These are phyloP conservation scores for Talaromyces sp. DNA, from an alignment of 2,329 filamentous ascomycete species.

Conservation along the genomic window DNA sequence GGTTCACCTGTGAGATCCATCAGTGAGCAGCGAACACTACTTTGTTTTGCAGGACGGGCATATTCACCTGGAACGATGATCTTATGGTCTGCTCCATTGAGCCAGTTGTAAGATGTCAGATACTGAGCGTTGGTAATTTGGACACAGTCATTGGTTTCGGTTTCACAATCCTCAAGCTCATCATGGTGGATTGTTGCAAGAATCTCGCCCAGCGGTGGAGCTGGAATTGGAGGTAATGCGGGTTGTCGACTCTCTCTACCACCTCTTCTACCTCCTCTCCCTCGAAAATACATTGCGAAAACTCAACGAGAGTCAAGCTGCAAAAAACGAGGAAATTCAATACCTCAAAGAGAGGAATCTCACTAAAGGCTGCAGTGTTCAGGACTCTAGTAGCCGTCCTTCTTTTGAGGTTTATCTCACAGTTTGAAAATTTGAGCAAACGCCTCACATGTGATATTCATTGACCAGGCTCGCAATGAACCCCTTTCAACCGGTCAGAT, in stretches of 20 bases:
- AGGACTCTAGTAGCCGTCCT: no score
- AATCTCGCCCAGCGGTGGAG: slow-evolving; percentile 13
- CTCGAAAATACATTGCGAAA: not conserved
- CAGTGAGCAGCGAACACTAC: slow-evolving; percentile 9
- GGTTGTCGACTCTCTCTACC: not conserved
- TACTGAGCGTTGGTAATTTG: slow-evolving; percentile 34
- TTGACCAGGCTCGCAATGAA: no score
- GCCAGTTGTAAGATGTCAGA: slow-evolving; percentile 51
- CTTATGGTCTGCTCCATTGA: slow-evolving; percentile 27
- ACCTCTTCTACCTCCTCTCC: not conserved
- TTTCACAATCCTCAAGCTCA: slow-evolving; percentile 6
- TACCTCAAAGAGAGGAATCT: not conserved
- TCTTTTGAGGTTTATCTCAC: no score
- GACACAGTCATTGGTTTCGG: slow-evolving; percentile 2
- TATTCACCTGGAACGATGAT: slow-evolving; percentile 43
- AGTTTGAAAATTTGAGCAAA: no score
- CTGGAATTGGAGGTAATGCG: not conserved
- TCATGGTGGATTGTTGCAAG: slow-evolving; percentile 12
- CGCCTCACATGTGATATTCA: no score
- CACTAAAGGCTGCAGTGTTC: not conserved
- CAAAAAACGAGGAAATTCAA: not conserved
- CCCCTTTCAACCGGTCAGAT: no score
- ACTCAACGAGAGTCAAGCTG: not conserved
- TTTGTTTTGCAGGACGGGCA: slow-evolving; percentile 1
- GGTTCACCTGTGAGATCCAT: slow-evolving; percentile 38